Evolutionary conservation across 1,284 basidiomycete species (phyloP), one percentile per base, ranked within the genome.

Genomic region (Blastosporella zonata): DNA sequence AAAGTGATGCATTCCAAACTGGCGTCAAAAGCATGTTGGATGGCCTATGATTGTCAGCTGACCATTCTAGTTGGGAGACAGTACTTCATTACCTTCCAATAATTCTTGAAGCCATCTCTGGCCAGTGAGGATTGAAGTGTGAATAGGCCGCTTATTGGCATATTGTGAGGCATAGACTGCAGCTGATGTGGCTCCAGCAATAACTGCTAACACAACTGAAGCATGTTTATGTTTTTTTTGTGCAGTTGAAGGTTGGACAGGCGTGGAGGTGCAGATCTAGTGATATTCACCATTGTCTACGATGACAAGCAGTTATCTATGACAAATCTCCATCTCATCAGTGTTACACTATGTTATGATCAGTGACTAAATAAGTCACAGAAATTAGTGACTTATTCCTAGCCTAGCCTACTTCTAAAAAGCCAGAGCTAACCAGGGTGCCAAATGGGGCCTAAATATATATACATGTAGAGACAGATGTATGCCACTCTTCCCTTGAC

Each of bases 71-170:
- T 6, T 31, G 23, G 2, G 3, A 46, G 23, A 13, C 27, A 53
- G 10, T 51, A 43, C 3, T 47, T 6, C 10, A 6, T 27, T 27
- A 48, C 50, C 42, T 44, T 36, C 8, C 13, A 59, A 33, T 8
- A 60, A 34, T 22, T 62, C 59, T 1, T 58, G 31, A 13, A 62
- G 17, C 59, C 60, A 62, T 9, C 1, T n/a, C 9, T 50, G 55
- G 2, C 59, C 57, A 4, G 59, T 56, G 8, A 62, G 53, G n/a
- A 33, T 47, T 20, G 58, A 62, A 15, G 59, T 62, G 18, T 60
- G 55, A 46, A 57, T 55, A 3, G 50, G 54, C 5, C 47, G 2
- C 37, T 53, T 49, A 23, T 53, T 43, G 29, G 37, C 4, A 18
- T 38, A 22, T 7, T 17, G 5, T 17, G 46, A 34, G 40, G 51